Evolutionary conservation across 331 rosid species (phyloP).

Genomic region (Rhamnella rubrinervis): DNA sequence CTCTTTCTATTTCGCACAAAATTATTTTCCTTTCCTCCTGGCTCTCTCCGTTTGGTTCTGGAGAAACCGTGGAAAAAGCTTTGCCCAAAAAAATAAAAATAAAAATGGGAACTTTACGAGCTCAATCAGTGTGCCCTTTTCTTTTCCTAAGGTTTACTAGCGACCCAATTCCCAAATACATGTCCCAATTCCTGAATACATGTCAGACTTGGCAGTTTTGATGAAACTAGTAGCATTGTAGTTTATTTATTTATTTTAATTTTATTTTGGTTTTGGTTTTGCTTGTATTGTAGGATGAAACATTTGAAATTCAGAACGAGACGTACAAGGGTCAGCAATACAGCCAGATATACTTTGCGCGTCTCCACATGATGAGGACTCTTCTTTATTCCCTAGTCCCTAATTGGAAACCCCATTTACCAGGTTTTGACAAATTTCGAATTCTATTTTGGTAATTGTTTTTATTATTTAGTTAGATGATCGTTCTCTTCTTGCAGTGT

Average conservation of each 20-base stretch:
- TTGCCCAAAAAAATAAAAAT: background rate
- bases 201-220: background rate
- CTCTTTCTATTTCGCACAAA: background rate
- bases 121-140: background rate
- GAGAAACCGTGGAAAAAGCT: background rate
- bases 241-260: background rate
- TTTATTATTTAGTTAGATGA: background rate
- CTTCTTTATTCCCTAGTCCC: conserved; percentile 68
- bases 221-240: background rate
- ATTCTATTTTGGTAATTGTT: background rate
- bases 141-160: conserved; percentile 8
- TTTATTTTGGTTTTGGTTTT: background rate
- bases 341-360: conserved; percentile 84
- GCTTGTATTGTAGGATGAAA: conserved; percentile 47
- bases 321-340: conserved; percentile 75
- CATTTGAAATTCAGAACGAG: conserved; percentile 61
- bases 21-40: conserved; percentile 2
- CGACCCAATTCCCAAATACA: background rate
- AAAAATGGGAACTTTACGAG: background rate
- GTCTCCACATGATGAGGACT: conserved; percentile 84
- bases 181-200: too few relatives aligned
- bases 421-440: conserved; percentile 39
- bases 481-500: background rate
- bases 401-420: conserved; percentile 67
- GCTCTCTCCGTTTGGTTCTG: conserved; percentile 9